Percentiles rank a stretch among this genome's conserved stretches.
These are phyloP conservation scores for Pyracantha coccinea DNA, from an alignment of 331 rosid species.

Conservation along the genomic window DNA sequence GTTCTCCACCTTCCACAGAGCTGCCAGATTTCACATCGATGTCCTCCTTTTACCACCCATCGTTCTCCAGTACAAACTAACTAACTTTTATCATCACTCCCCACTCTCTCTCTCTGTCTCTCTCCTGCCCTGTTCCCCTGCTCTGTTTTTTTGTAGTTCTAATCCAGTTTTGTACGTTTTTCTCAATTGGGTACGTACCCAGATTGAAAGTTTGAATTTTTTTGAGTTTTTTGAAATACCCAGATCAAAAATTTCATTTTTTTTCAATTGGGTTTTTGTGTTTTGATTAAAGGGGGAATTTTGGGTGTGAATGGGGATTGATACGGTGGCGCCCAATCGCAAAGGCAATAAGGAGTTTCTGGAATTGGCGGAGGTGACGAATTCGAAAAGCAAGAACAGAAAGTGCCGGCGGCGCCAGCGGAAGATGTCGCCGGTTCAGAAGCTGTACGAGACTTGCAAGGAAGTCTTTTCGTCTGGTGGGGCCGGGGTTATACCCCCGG, in stretches of 20 bases:
- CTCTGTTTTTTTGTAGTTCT: background rate
- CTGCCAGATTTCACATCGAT: slow-evolving; percentile 27
- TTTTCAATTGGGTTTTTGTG: background rate
- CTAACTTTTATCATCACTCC: background rate
- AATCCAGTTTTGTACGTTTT: background rate
- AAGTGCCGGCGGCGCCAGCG: slow-evolving; percentile 64
- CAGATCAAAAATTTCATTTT: background rate
- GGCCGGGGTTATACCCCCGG: slow-evolving; percentile 52
- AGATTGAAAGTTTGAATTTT: slow-evolving; percentile 8
- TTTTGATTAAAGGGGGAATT: background rate
- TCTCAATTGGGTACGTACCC: background rate
- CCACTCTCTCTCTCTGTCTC: background rate
- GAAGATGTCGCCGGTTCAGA: slow-evolving; percentile 71
- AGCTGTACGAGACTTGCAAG: slow-evolving; percentile 64
- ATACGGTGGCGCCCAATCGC: slow-evolving; percentile 48
- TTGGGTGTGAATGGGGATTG: slow-evolving; percentile 75
- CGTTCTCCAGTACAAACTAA: slow-evolving; percentile 4
- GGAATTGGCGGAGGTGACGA: slow-evolving; percentile 55
- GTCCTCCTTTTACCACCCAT: slow-evolving; percentile 13
- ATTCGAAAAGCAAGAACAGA: slow-evolving; percentile 44
- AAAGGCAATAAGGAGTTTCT: slow-evolving; percentile 38
- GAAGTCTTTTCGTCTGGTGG: slow-evolving; percentile 46
- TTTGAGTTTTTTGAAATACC: background rate
- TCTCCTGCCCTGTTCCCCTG: slow-evolving; percentile 1
- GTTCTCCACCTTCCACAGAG: slow-evolving; percentile 22